Evolutionary conservation across 2,329 filamentous ascomycete species (phyloP), one percentile per base, ranked within the genome.

Genomic region (Paracorniculantispora psalliotae): DNA sequence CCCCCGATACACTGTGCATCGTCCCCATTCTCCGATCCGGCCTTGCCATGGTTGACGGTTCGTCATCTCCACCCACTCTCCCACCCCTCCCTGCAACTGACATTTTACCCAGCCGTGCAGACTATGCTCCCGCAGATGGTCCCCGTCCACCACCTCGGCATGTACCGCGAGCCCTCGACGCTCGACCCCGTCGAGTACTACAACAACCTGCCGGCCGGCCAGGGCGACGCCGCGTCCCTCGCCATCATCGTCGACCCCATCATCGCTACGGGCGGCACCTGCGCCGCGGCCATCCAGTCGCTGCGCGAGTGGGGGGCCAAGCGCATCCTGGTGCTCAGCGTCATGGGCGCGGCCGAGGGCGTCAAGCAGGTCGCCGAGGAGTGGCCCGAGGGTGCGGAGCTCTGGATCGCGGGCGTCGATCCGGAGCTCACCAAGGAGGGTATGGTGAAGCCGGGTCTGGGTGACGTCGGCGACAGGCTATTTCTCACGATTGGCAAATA

Each of bases 111-210:
- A 89, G 89, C 91, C 26, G 78, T 96, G 46, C 88, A 93, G 77
- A 87, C 86, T 28, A 81, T 97, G 67, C 90, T 97, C 61, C 92
- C 93, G 19, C 71, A 75, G 39, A 83, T 91, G 15, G 89, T 93
- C 33, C 88, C 92, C 7, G 84, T 97, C 63, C 92, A 97, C 77
- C 93, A 97, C 72, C 88, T 97, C 8, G 93, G 94, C 65, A 88
- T 97, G 69, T 97, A 93, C 81, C 91, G 92, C 69, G 92, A 97
- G 72, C 91, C 89, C 61, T 85, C 85, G 59, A 93, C 90, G 47
- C 86, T 97, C 59, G 86, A 91, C 68, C 91, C 92, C 3, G 92
- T 97, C 60, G 92, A 96, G 76, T 96, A 97, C 82, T 97, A 97
- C 83, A 97, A 97, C 80, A 96, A 96, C 75, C 86, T 97, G 21